Percentiles rank a stretch among this genome's conserved stretches.
Conservation (phyloP, 2,329 filamentous ascomycete genomes). For the Helotiales sp. region DNA sequence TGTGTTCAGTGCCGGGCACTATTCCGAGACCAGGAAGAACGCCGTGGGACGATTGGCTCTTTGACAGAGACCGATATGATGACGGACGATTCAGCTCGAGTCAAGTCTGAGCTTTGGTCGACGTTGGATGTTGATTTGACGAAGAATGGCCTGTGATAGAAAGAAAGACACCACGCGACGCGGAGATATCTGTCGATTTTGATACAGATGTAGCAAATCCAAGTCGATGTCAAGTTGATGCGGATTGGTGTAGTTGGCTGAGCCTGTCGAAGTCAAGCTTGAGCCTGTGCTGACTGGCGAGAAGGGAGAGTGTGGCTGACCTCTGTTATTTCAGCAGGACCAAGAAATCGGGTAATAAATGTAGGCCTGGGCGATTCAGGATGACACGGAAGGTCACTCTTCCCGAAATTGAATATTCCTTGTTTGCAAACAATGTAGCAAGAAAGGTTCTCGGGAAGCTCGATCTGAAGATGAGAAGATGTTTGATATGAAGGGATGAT, state of each 20-base stretch:
- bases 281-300: conserved; percentile 1
- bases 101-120: neutral
- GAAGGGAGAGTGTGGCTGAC: conserved; percentile 12
- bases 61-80: neutral
- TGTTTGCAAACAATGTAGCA: neutral
- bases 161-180: neutral
- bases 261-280: neutral
- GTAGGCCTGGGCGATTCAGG: neutral
- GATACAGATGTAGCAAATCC: too few species aligned
- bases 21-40: neutral
- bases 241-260: too few species aligned
- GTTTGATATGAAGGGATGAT: neutral
- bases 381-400: neutral
- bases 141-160: neutral
- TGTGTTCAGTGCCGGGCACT: neutral
- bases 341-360: conserved; percentile 17
- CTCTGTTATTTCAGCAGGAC: conserved; percentile 16
- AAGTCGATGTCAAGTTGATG: too few species aligned
- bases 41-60: neutral
- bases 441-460: neutral
- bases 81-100: neutral
- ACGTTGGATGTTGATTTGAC: neutral
- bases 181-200: neutral
- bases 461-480: neutral
- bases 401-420: neutral